A percentile compares a stretch with the other conserved stretches of the same genome.
phyloP scores from a whole-genome alignment of 1,284 basidiomycete species.

The Leccinum griseonigrum region DNA sequence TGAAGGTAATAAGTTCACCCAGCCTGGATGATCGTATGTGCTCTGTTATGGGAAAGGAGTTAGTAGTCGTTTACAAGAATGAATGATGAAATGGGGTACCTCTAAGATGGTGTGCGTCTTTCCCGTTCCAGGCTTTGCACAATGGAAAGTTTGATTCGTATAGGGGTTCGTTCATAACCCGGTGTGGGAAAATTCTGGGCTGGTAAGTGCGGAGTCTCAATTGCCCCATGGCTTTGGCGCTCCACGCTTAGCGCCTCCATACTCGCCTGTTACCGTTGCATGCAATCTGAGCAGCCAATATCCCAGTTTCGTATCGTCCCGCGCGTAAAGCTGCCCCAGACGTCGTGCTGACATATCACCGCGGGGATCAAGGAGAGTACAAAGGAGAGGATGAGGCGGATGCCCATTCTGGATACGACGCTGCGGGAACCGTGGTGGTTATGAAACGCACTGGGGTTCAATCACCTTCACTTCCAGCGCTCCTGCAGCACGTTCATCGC shows the following conservation, averaged over 20 bases:
- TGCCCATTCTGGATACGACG: neutral
- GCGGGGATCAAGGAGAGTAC: conserved; percentile 6
- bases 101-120: neutral
- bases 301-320: conserved; percentile 3
- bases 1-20: neutral
- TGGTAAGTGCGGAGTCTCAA: no score
- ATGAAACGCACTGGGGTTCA: neutral
- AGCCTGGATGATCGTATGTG: neutral
- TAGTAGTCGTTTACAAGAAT: neutral
- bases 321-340: conserved; percentile 20
- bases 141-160: conserved; percentile 33
- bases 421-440: neutral
- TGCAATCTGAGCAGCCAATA: no score
- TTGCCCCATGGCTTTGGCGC: no score
- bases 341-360: conserved; percentile 29
- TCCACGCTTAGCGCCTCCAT: no score
- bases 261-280: no score
- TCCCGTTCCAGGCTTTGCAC: neutral
- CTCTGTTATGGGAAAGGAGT: neutral
- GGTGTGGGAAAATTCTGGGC: no score
- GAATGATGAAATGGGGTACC: neutral
- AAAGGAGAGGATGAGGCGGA: no score
- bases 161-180: no score
- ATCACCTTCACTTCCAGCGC: neutral
- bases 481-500: no score